Base-by-base conservation (phyloP, 2,329 filamentous ascomycete genomes). In the Coniochaeta sp. region DNA sequence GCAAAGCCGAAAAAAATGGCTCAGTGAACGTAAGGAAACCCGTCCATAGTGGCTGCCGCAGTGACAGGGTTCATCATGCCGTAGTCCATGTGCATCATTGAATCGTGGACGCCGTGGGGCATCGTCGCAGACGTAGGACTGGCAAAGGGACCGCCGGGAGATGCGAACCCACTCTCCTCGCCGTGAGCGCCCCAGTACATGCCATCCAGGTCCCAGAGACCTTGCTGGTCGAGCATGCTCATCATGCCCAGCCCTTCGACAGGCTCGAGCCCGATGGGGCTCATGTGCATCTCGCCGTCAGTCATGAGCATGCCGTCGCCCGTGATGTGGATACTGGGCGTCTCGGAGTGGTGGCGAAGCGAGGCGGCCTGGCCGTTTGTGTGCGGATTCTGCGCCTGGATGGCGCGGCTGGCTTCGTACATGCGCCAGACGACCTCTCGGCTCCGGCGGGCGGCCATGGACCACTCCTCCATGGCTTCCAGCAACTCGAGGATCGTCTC, bases 391-490 rank as follows among this genome's bases (percentile, higher is more conserved):
- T 70, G 66, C 63, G 66, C 71, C 66, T 70, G 68, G 65, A 67
- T 70, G 66, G 68, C 72, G 40, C 72, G 71, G 65, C 74, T 74
- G 28, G 84, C 84, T 65, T 88, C 85, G 67, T 87, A 86, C 73
- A 89, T 85, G 64, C 83, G 79, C 65, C 77, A 80, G 26, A 89
- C 80, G 4, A 87, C 85, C 70, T 88, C 85, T 52, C 85, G 76
- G 58, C 83, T 86, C 60, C 85, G 78, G 63, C 81, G 80, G 0
- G 85, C 86, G 2, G 85, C 84, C 32, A 87, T 76, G 3, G 84
- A 87, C 83, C 84, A 88, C 66, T 84, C 80, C 62, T 85, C 79
- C 79, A 89, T 84, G 5, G 80, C 80, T 42, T 87, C 84, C 14
- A 89, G 81, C 47, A 87, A 79, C 60, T 83, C 79, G 7, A 87